phyloP scores from a whole-genome alignment of 139 green algal genomes.

The Coelastrella sp. region DNA sequence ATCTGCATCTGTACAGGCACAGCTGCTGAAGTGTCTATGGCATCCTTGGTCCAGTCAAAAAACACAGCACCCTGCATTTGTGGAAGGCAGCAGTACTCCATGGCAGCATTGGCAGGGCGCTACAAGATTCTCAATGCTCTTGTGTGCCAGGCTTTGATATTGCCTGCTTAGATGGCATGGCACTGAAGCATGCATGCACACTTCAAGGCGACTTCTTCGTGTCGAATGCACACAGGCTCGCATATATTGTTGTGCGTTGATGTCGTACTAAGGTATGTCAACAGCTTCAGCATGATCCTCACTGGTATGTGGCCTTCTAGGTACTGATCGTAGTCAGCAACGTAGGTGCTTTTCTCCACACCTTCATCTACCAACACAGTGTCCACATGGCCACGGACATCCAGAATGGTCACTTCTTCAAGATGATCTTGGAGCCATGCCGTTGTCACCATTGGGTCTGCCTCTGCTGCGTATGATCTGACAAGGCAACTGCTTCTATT shows the following conservation, averaged over 20 bases:
- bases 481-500: neutral
- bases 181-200: neutral
- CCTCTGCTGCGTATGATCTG: neutral
- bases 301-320: constrained; percentile 54
- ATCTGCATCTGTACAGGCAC: constrained; percentile 49
- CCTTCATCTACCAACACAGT: constrained; percentile 30
- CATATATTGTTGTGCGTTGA: no score
- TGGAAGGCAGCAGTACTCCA: neutral
- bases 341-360: constrained; percentile 46
- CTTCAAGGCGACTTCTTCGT: no score
- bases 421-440: constrained; percentile 21
- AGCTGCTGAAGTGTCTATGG: constrained; percentile 28
- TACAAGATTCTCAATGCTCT: no score
- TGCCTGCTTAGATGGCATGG: no score
- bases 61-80: constrained; percentile 47
- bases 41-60: constrained; percentile 50
- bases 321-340: constrained; percentile 43
- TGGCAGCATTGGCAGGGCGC: neutral
- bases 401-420: constrained; percentile 47
- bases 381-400: constrained; percentile 47
- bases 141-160: no score
- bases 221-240: no score
- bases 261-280: neutral
- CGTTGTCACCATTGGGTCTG: constrained; percentile 17
- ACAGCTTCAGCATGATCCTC: neutral